A percentile compares a stretch with the other conserved stretches of the same genome.
Conservation (phyloP, 768 basidiomycete genomes). For the Russula compacta region DNA sequence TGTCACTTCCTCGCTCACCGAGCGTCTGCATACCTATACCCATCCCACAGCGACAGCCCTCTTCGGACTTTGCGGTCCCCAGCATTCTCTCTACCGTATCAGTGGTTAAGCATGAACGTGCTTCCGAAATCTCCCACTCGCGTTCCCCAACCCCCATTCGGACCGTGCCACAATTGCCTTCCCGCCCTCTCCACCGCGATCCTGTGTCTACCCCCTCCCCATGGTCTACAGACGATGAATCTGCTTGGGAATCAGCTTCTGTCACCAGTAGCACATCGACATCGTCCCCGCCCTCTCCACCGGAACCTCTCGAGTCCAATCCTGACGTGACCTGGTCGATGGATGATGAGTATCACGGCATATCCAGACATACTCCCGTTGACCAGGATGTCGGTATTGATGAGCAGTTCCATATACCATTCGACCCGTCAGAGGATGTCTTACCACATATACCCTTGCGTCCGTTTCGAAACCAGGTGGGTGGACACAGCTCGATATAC, state of each 20-base stretch:
- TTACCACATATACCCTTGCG: conserved; percentile 86
- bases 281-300: conserved; percentile 34
- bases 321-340: conserved; percentile 25
- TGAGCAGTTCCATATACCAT: conserved; percentile 32
- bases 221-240: conserved; percentile 73
- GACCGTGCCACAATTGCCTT: conserved; percentile 23
- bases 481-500: conserved; percentile 95
- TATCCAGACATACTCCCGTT: conserved; percentile 5
- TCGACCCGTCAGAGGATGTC: conserved; percentile 43
- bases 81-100: conserved; percentile 8
- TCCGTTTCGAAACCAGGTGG: conserved; percentile 96
- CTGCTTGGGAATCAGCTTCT: conserved; percentile 66
- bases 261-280: conserved; percentile 52
- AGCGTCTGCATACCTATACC: background rate
- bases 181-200: conserved; percentile 17
- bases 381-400: conserved; percentile 20
- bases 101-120: conserved; percentile 2
- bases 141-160: conserved; percentile 34
- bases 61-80: conserved; percentile 4
- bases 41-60: background rate
- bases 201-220: conserved; percentile 38
- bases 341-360: conserved; percentile 28
- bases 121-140: conserved; percentile 23
- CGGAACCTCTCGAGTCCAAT: conserved; percentile 26
- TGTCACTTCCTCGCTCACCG: conserved; percentile 30